These are phyloP conservation scores for Lichtheimia hyalospora DNA, from an alignment of 371 early-diverging fungal genomes.

Conservation along the genomic window DNA sequence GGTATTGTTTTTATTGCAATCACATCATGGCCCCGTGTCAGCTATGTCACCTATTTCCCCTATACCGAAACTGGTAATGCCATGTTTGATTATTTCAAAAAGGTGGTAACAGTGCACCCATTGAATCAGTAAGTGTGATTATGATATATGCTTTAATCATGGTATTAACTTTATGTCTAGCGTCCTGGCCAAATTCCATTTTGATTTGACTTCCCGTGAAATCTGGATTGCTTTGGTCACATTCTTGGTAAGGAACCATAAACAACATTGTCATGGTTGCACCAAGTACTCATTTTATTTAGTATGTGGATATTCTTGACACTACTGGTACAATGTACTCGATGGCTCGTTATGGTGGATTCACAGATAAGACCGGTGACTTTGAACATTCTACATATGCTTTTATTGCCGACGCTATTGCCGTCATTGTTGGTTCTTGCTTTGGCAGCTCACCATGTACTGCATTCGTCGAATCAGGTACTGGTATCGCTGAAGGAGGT, in stretches of 20 bases:
- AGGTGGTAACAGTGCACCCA: constrained; percentile 68
- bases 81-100: constrained; percentile 70
- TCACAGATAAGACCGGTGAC: constrained; percentile 70
- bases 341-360: constrained; percentile 79
- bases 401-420: constrained; percentile 69
- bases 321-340: constrained; percentile 80
- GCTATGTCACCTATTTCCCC: constrained; percentile 74
- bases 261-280: not conserved
- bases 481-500: constrained; percentile 82
- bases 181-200: constrained; percentile 64
- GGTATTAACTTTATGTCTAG: not conserved
- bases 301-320: constrained; percentile 80
- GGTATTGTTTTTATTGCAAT: constrained; percentile 73
- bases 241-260: constrained; percentile 45
- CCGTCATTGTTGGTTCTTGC: constrained; percentile 66
- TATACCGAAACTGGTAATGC: constrained; percentile 61
- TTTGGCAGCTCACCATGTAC: constrained; percentile 78
- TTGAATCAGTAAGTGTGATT: constrained; percentile 31
- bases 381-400: constrained; percentile 77
- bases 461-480: constrained; percentile 78
- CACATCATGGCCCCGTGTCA: constrained; percentile 68
- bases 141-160: too few species aligned
- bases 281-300: not conserved
- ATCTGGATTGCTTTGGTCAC: constrained; percentile 83
- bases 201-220: constrained; percentile 59